A percentile compares a stretch with the other conserved stretches of the same genome.
These are phyloP conservation scores for Ambrosia hybrid DNA, from an alignment of 140 eudicot species.

Conservation along the genomic window DNA sequence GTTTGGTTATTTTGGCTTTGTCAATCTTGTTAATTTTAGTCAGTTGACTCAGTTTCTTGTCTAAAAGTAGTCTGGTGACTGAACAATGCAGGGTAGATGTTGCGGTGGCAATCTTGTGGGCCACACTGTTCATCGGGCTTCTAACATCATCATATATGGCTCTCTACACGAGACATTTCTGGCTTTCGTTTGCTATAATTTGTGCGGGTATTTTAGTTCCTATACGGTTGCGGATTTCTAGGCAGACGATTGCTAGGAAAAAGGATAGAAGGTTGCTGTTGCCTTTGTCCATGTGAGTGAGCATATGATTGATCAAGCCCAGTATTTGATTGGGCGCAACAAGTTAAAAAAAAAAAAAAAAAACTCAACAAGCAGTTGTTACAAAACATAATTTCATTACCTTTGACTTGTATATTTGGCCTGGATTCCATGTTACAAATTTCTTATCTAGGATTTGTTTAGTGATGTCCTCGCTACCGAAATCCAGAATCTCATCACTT, in stretches of 20 bases:
- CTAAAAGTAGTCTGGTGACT: conserved; percentile 15
- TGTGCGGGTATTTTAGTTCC: conserved; percentile 54
- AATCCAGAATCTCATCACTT: no score
- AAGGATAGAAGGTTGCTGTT: conserved; percentile 59
- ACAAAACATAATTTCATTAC: conserved; percentile 26
- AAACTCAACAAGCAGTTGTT: conserved; percentile 28
- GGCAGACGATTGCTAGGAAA: conserved; percentile 61
- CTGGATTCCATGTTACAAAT: conserved; percentile 9
- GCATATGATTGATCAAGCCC: conserved; percentile 19
- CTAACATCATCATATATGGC: conserved; percentile 56
- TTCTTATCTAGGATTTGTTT: neutral
- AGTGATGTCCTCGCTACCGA: no score
- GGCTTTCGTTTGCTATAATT: conserved; percentile 52
- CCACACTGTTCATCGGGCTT: conserved; percentile 44
- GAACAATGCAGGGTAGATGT: conserved; percentile 58
- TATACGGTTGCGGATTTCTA: conserved; percentile 53
- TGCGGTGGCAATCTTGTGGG: conserved; percentile 57
- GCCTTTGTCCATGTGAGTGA: conserved; percentile 64
- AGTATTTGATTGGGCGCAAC: conserved; percentile 35
- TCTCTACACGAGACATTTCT: conserved; percentile 56
- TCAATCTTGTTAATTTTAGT: neutral
- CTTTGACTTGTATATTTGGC: conserved; percentile 33
- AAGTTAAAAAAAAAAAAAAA: neutral
- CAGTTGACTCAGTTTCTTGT: conserved; percentile 37
- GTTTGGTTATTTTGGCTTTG: neutral